Evolutionary conservation across 139 green algal genomes (phyloP), one percentile per base, ranked within the genome.

Genomic region (Mesotaenium endlicherianum): DNA sequence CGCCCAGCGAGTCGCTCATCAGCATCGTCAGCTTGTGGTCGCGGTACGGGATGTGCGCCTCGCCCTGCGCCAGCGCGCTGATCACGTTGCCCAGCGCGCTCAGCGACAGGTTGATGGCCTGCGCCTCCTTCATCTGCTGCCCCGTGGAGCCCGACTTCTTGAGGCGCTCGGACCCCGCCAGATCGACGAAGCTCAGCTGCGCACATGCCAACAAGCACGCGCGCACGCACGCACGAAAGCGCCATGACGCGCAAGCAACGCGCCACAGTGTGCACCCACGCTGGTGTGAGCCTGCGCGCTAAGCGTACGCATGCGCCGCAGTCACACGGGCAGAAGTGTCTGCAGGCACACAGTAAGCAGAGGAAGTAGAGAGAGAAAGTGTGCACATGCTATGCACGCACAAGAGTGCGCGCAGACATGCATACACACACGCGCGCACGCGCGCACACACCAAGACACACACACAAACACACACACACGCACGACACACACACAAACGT

Each of bases 21-120:
- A 99, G 92, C 95, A 98, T 98, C 60, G 96, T 98, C 8, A 99
- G 93, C 92, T 99, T 98, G 92, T 98, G 94, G 90, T 99, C 97
- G 82, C 96, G 93, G 92, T 97, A 98, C 0, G 95, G 95, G 83
- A 97, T 95, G 93, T 97, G 94, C 17, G 82, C 76, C 80, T 92
- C 77, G 70, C 94, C 92, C 81, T 94, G 88, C 36, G 96, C 94
- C 38, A 99, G 91, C 20, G 96, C 94, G 42, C 83, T 92, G 89
- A 98, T 98, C 81, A 99, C 96, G 81, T 98, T 94, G 17, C 96
- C 96, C 30, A 99, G 92, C 31, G 96, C 96, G 0, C 86, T 94
- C 50, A 99, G 91, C 0, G 90, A 95, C 92, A 98, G 98, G 94
- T 99, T 99, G 93, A 99, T 99, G 67, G 95, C 93, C 89, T 97